Conservation (phyloP, 202 grass and related monocot species). For the Eragrostis tef region DNA sequence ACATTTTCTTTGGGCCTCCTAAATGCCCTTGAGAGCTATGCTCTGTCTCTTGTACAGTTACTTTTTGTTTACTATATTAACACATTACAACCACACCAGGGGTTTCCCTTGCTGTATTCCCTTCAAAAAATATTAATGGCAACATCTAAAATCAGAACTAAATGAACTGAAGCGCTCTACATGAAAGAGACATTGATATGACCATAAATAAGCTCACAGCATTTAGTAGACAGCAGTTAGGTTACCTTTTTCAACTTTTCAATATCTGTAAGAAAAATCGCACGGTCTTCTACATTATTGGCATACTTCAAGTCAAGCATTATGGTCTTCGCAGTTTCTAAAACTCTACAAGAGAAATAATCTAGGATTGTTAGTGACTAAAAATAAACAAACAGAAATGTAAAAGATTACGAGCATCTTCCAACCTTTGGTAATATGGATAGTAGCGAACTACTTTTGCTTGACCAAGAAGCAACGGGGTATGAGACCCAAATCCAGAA, state of each 20-base stretch:
- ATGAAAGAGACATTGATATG: slow-evolving; percentile 9
- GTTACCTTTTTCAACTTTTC: slow-evolving; percentile 83
- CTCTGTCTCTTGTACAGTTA: too few relatives aligned
- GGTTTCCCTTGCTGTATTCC: too few relatives aligned
- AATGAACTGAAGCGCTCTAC: neutral
- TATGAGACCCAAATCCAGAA: slow-evolving; percentile 98
- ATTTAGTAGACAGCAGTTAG: slow-evolving; percentile 12
- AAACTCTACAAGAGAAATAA: slow-evolving; percentile 58
- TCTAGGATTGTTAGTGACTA: slow-evolving; percentile 39
- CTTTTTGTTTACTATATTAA: too few relatives aligned
- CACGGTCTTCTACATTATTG: slow-evolving; percentile 83
- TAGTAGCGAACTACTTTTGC: slow-evolving; percentile 94
- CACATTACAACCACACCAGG: too few relatives aligned
- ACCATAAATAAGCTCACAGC: slow-evolving; percentile 17
- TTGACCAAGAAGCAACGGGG: slow-evolving; percentile 95
- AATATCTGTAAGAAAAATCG: slow-evolving; percentile 75
- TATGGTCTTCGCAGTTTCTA: slow-evolving; percentile 75
- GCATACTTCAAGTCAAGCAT: slow-evolving; percentile 83
- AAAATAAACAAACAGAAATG: slow-evolving; percentile 41
- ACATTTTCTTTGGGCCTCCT: too few relatives aligned
- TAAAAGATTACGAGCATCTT: slow-evolving; percentile 15
- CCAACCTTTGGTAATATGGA: slow-evolving; percentile 91
- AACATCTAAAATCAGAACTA: slow-evolving; percentile 1
- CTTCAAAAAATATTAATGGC: neutral
- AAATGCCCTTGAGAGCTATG: too few relatives aligned